These are phyloP conservation scores for Globisporangium ultimum DNA, from an alignment of 352 stramenopile species.

Conservation along the genomic window DNA sequence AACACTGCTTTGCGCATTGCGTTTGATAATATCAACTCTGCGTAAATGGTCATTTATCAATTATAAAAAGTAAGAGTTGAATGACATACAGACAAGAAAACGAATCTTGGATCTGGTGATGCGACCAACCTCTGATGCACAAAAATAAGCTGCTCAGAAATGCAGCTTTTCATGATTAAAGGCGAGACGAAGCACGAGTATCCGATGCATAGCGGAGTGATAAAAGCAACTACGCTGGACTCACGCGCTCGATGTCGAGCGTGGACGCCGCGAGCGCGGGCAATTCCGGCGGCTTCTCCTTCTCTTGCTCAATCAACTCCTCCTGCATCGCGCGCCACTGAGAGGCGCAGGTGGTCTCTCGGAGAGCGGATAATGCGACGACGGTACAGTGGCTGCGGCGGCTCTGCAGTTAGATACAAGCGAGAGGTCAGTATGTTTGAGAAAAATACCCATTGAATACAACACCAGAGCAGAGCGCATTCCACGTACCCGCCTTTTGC, in stretches of 20 bases:
- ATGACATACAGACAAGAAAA: too few relatives aligned
- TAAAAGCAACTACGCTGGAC: not conserved
- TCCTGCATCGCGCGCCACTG: slow-evolving; percentile 8
- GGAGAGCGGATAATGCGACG: slow-evolving; percentile 1
- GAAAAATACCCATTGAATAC: not conserved
- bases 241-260: not conserved
- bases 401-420: not conserved
- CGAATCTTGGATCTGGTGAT: too few relatives aligned
- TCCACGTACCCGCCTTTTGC: not conserved
- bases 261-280: not conserved
- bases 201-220: not conserved
- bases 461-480: not conserved
- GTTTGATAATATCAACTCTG: too few relatives aligned
- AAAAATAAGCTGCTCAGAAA: too few relatives aligned
- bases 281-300: not conserved
- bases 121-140: too few relatives aligned
- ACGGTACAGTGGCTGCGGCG: not conserved
- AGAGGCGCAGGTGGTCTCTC: slow-evolving; percentile 4
- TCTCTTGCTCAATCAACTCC: slow-evolving; percentile 1
- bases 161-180: too few relatives aligned
- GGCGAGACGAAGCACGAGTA: not conserved
- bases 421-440: not conserved
- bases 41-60: too few relatives aligned
- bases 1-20: too few relatives aligned
- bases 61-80: too few relatives aligned